Conservation (phyloP, 768 basidiomycete species). For the Fomitopsis serialis region DNA sequence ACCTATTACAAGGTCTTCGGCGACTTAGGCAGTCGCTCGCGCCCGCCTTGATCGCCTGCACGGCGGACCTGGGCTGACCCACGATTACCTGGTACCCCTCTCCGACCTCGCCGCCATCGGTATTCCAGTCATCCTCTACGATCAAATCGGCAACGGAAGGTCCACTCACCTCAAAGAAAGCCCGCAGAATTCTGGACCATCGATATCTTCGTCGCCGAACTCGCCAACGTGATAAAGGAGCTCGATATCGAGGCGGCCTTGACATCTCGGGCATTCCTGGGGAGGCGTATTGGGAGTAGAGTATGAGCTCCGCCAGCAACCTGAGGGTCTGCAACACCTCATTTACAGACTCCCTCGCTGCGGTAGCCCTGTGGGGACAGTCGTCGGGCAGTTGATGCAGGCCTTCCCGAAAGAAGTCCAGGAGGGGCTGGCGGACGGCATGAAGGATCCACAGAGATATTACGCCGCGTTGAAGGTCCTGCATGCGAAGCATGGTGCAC, state of each 20-base stretch:
- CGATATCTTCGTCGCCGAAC: slow-evolving; percentile 49
- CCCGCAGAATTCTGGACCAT: slow-evolving; percentile 36
- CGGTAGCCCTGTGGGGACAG: slow-evolving; percentile 37
- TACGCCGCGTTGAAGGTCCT: no score
- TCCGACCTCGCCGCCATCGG: slow-evolving; percentile 27
- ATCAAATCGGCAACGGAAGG: slow-evolving; percentile 42
- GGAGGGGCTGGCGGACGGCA: no score
- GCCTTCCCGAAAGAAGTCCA: no score
- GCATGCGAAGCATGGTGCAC: no score
- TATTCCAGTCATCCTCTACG: slow-evolving; percentile 44
- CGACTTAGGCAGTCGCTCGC: slow-evolving; percentile 29
- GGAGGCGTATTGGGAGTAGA: slow-evolving; percentile 46
- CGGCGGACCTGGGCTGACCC: slow-evolving; percentile 41
- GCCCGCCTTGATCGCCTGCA: slow-evolving; percentile 39
- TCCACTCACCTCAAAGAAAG: slow-evolving; percentile 39
- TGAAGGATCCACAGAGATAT: no score
- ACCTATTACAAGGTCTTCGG: slow-evolving; percentile 43
- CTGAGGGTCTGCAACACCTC: slow-evolving; percentile 40
- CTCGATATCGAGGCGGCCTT: slow-evolving; percentile 36
- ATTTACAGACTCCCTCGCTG: slow-evolving; percentile 40
- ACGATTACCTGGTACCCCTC: slow-evolving; percentile 36
- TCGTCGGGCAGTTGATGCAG: no score
- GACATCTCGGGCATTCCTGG: slow-evolving; percentile 54
- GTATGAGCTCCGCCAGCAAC: slow-evolving; percentile 32
- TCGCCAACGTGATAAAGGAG: slow-evolving; percentile 41